phyloP scores from a whole-genome alignment of 2,329 filamentous ascomycete species.

The Lachnellula occidentalis region DNA sequence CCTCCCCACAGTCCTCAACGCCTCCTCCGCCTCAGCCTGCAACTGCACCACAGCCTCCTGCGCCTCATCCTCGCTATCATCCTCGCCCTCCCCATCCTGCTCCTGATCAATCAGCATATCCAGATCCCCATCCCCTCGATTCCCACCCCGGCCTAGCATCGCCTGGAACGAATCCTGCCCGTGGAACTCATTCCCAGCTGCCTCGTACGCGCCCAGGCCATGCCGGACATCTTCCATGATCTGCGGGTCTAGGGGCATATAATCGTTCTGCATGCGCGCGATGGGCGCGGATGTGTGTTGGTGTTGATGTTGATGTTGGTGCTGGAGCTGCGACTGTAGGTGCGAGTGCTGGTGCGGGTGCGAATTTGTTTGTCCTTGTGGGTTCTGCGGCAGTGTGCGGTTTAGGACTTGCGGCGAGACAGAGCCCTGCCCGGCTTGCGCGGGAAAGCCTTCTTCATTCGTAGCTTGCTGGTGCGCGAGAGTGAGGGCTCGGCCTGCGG shows the following conservation, averaged over 20 bases:
- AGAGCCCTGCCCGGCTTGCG: slow-evolving; percentile 24
- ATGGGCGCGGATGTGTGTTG: slow-evolving; percentile 24
- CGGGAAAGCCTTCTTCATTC: slow-evolving; percentile 11
- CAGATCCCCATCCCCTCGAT: slow-evolving; percentile 19
- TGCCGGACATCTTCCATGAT: slow-evolving; percentile 50
- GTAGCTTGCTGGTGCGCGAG: slow-evolving; percentile 15
- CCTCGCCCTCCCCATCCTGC: slow-evolving; percentile 18
- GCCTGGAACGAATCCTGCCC: slow-evolving; percentile 22
- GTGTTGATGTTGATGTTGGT: neutral
- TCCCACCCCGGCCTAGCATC: slow-evolving; percentile 15
- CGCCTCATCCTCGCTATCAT: slow-evolving; percentile 7
- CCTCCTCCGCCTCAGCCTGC: slow-evolving; percentile 16
- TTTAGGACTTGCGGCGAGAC: slow-evolving; percentile 31
- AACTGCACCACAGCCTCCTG: slow-evolving; percentile 12
- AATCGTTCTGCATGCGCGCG: slow-evolving; percentile 26
- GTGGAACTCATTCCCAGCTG: slow-evolving; percentile 5
- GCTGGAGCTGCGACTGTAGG: slow-evolving; percentile 1
- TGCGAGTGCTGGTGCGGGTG: slow-evolving; percentile 4
- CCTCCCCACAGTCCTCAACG: slow-evolving; percentile 13
- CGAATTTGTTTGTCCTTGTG: neutral
- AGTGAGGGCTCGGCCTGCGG: slow-evolving; percentile 22
- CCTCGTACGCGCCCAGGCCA: slow-evolving; percentile 30
- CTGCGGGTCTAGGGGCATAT: slow-evolving; percentile 53
- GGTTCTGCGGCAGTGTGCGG: slow-evolving; percentile 19
- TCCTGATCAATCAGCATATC: slow-evolving; percentile 30